phyloP scores from a whole-genome alignment of 2,329 filamentous ascomycete genomes.

The Rutstroemia sp. region DNA sequence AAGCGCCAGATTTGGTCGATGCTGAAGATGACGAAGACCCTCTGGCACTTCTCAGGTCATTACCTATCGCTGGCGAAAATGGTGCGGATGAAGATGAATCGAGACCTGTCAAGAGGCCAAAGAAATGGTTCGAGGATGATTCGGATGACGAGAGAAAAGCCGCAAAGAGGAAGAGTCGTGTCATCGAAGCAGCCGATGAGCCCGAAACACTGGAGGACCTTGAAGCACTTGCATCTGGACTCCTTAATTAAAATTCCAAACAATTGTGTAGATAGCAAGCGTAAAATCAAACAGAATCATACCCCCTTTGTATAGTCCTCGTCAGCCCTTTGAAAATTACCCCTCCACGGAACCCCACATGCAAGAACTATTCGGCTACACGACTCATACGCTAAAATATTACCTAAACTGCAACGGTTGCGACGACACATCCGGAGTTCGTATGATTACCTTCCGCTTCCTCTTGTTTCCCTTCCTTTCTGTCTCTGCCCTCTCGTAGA shows the following conservation, averaged over 20 bases:
- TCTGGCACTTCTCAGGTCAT: slow-evolving; percentile 48
- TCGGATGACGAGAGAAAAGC: slow-evolving; percentile 40
- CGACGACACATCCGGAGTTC: neutral
- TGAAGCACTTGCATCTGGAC: slow-evolving; percentile 66
- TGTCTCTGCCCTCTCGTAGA: neutral
- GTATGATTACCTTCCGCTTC: no score
- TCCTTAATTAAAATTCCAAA: slow-evolving; percentile 43
- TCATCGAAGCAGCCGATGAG: slow-evolving; percentile 57
- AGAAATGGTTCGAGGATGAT: slow-evolving; percentile 74
- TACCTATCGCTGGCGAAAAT: slow-evolving; percentile 39
- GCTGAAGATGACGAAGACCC: slow-evolving; percentile 43
- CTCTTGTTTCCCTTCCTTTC: neutral
- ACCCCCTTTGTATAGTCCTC: neutral
- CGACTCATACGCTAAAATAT: no score
- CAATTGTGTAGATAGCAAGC: neutral
- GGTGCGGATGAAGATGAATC: slow-evolving; percentile 47
- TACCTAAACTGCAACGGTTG: neutral
- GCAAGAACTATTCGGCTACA: neutral
- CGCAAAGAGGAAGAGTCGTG: slow-evolving; percentile 42
- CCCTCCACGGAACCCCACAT: slow-evolving; percentile 1
- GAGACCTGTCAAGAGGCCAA: slow-evolving; percentile 54
- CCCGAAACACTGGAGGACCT: slow-evolving; percentile 75
- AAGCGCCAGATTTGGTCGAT: slow-evolving; percentile 26
- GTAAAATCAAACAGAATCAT: slow-evolving; percentile 1
- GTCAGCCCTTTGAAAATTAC: neutral